Evolutionary conservation across 495 filamentous ascomycete species (phyloP).

Genomic region (Cudoniella acicularis): DNA sequence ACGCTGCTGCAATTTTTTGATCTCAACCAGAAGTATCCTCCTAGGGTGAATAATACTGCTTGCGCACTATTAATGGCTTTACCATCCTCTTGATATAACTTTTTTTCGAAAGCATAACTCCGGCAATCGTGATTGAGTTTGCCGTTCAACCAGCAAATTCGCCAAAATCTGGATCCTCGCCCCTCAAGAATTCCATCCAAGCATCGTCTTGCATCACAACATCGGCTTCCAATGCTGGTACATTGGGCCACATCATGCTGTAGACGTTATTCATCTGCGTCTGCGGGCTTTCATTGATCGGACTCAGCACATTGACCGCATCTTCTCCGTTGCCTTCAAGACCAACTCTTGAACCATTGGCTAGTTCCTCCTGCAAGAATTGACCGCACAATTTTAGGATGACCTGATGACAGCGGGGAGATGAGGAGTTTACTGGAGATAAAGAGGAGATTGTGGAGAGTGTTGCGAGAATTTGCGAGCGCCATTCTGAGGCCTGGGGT

Average conservation of each 20-base stretch:
- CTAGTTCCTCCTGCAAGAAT: not conserved
- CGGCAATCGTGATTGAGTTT: no score
- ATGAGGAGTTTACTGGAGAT: not conserved
- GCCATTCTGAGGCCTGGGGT: conserved; percentile 40
- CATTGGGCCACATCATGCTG: conserved; percentile 11
- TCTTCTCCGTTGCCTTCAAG: not conserved
- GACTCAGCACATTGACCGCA: not conserved
- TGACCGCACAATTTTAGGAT: not conserved
- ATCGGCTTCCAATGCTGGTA: not conserved
- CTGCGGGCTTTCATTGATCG: conserved; percentile 5
- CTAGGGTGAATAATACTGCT: no score
- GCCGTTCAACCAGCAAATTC: no score
- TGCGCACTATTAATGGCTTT: no score
- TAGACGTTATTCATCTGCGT: conserved; percentile 10
- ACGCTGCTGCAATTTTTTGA: no score
- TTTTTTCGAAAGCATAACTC: no score
- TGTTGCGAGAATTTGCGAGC: conserved; percentile 43
- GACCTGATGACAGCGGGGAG: not conserved
- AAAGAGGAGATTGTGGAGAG: not conserved
- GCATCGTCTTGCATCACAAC: conserved; percentile 5
- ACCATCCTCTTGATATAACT: no score
- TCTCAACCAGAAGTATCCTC: no score
- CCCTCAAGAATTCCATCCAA: conserved; percentile 1
- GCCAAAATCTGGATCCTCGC: not conserved
- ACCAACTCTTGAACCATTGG: not conserved